phyloP scores from a whole-genome alignment of 1,284 basidiomycete species.

The Neolentinus lepideus region DNA sequence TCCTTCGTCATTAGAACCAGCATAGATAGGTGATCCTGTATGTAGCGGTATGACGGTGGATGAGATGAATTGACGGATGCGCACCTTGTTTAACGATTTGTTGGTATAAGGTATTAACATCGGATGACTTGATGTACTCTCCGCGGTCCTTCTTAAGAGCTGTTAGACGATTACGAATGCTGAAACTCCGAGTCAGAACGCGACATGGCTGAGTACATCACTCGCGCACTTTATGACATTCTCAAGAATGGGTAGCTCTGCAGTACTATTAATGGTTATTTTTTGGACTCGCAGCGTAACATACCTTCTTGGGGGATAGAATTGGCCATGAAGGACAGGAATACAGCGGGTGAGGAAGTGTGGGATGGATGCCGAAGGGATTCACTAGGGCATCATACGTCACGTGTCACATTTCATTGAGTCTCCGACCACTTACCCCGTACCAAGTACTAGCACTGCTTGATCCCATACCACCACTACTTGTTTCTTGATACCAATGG shows the following conservation, averaged over 20 bases:
- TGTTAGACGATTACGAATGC: constrained; percentile 87
- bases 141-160: constrained; percentile 86
- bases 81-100: constrained; percentile 91
- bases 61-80: constrained; percentile 9
- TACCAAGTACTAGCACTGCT: background rate
- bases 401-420: background rate
- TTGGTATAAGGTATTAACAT: constrained; percentile 92
- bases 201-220: constrained; percentile 3
- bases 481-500: constrained; percentile 39
- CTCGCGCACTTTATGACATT: constrained; percentile 79
- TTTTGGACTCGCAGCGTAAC: constrained; percentile 20
- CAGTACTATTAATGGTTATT: constrained; percentile 9
- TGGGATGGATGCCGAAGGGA: background rate
- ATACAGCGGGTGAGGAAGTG: background rate
- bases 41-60: constrained; percentile 1
- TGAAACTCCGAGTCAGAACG: constrained; percentile 24
- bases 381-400: background rate
- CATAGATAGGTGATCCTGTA: background rate
- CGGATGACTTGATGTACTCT: constrained; percentile 86
- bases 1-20: background rate
- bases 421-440: background rate
- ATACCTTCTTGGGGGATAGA: constrained; percentile 72
- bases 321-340: constrained; percentile 38
- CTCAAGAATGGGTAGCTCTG: constrained; percentile 92
- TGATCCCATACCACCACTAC: background rate